Conservation (phyloP, 202 grass and related monocot genomes). For the Panicum virgatum region DNA sequence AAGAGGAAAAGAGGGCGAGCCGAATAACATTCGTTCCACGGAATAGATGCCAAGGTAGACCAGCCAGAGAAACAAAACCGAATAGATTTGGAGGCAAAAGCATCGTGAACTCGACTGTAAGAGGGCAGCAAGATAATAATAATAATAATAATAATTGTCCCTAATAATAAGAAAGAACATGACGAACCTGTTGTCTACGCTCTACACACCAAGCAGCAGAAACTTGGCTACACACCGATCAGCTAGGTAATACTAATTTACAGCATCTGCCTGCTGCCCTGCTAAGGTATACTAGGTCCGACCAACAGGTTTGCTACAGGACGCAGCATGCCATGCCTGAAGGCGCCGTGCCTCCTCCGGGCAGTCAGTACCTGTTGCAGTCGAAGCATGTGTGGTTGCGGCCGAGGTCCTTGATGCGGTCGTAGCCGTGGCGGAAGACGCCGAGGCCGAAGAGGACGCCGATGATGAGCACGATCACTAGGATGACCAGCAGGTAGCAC, state of each 20-base stretch:
- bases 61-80: background rate
- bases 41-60: background rate
- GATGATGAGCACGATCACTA: slow-evolving; percentile 40
- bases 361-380: slow-evolving; percentile 31
- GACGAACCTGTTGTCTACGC: background rate
- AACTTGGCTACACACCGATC: background rate
- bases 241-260: background rate
- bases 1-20: background rate
- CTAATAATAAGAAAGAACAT: background rate
- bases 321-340: no score
- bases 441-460: slow-evolving; percentile 75
- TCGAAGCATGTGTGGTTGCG: slow-evolving; percentile 61
- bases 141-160: background rate
- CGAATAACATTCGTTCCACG: no score
- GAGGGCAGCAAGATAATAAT: background rate
- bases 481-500: slow-evolving; percentile 49
- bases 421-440: slow-evolving; percentile 58
- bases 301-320: background rate
- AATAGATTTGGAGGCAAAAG: background rate
- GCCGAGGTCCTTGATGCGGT: slow-evolving; percentile 37
- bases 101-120: background rate
- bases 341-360: no score
- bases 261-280: background rate
- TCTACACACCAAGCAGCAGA: slow-evolving; percentile 6
- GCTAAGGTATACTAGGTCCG: background rate